phyloP scores from a whole-genome alignment of 257 asterid genomes.

The Euphrasia confusa region DNA sequence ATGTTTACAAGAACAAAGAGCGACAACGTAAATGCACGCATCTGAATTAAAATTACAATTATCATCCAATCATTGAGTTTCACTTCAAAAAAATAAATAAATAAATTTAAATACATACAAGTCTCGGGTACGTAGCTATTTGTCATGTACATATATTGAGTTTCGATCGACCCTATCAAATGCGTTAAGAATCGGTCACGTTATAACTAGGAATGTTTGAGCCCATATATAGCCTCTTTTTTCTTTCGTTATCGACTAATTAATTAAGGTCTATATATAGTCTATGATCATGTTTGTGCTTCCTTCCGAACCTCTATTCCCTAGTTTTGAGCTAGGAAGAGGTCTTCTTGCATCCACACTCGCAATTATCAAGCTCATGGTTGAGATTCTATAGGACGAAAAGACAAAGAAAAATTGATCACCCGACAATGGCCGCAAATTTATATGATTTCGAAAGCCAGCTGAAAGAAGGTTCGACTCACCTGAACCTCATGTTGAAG shows the following conservation, averaged over 20 bases:
- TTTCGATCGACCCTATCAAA: no score
- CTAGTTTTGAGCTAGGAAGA: background rate
- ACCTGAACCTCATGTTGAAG: slow-evolving; percentile 82
- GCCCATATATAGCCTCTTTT: no score
- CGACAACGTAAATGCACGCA: background rate
- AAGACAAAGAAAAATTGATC: background rate
- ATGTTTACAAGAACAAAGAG: background rate
- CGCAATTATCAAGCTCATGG: slow-evolving; percentile 62
- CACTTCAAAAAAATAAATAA: background rate
- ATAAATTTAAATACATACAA: background rate
- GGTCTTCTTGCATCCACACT: slow-evolving; percentile 58
- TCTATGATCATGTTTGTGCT: background rate
- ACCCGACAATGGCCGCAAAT: background rate
- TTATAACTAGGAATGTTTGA: no score
- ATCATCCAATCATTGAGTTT: background rate
- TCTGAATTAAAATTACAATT: background rate
- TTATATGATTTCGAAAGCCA: background rate
- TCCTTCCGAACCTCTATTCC: background rate
- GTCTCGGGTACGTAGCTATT: no score
- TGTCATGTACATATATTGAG: no score
- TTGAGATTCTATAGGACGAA: slow-evolving; percentile 47
- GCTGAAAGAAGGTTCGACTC: slow-evolving; percentile 9
- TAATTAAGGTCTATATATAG: background rate
- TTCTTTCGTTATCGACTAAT: no score
- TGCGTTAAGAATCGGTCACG: no score